Evolutionary conservation across 2,329 filamentous ascomycete species (phyloP).

Genomic region (Botrytis galanthina): DNA sequence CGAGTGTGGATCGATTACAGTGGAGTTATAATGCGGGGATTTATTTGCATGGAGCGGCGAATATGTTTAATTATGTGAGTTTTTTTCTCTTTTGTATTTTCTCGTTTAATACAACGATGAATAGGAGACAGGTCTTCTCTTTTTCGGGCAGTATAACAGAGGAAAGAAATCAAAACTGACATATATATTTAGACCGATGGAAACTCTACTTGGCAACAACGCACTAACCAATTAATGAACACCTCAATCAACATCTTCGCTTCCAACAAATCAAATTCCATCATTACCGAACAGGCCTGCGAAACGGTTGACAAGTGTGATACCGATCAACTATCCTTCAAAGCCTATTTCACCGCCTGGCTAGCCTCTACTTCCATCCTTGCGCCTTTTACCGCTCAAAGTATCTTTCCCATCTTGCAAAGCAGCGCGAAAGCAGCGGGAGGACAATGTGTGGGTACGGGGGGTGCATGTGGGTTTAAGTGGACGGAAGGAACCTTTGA

Average conservation of each 20-base stretch:
- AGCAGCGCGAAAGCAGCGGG: constrained; percentile 55
- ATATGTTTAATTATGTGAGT: constrained; percentile 48
- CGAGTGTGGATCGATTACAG: constrained; percentile 57
- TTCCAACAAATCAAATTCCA: constrained; percentile 41
- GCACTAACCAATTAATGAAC: constrained; percentile 55
- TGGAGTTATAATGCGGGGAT: constrained; percentile 71
- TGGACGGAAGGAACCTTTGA: constrained; percentile 57
- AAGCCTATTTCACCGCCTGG: constrained; percentile 61
- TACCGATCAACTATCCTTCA: constrained; percentile 61
- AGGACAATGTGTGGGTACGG: constrained; percentile 56
- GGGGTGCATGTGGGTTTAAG: constrained; percentile 58
- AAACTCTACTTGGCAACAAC: constrained; percentile 51
- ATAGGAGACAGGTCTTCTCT: no score
- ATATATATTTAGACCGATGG: constrained; percentile 32
- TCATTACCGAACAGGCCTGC: constrained; percentile 49
- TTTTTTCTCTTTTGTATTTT: background rate
- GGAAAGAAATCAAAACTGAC: background rate
- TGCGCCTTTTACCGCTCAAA: constrained; percentile 56
- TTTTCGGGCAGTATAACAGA: background rate
- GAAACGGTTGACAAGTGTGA: constrained; percentile 59
- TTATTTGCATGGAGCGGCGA: constrained; percentile 57
- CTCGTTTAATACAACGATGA: background rate
- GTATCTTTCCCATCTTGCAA: constrained; percentile 52
- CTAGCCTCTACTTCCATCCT: constrained; percentile 61
- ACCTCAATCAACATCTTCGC: constrained; percentile 55